Evolutionary conservation across 164 flowering plant species (phyloP).

Genomic region (Vitis amurensis): DNA sequence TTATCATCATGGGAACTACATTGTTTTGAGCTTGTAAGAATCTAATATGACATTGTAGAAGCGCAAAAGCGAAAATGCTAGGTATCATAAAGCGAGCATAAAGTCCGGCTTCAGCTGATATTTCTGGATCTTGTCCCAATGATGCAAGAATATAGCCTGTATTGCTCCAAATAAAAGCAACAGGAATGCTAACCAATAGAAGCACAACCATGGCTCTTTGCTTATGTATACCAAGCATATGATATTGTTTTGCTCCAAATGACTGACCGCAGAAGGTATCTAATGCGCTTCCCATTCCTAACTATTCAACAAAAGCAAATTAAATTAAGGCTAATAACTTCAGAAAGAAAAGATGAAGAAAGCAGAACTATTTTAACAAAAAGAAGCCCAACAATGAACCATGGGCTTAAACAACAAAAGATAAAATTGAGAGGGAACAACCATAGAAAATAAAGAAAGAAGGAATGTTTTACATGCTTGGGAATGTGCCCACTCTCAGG

Average conservation of each 20-base stretch:
- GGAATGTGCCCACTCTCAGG: too few relatives aligned
- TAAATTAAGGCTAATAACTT: too few relatives aligned
- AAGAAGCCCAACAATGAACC: too few relatives aligned
- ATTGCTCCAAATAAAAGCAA: slow-evolving; percentile 26
- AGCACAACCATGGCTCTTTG: slow-evolving; percentile 44
- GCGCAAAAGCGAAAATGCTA: slow-evolving; percentile 16
- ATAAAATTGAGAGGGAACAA: too few relatives aligned
- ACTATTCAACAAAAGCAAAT: slow-evolving; percentile 10
- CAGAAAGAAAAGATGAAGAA: too few relatives aligned
- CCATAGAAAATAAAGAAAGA: too few relatives aligned
- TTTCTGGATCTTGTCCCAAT: slow-evolving; percentile 26
- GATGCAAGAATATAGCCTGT: slow-evolving; percentile 14
- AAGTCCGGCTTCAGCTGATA: slow-evolving; percentile 23
- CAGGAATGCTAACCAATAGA: slow-evolving; percentile 22
- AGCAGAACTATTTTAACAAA: too few relatives aligned
- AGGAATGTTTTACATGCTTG: too few relatives aligned
- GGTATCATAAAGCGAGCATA: slow-evolving; percentile 26
- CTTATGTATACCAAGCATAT: slow-evolving; percentile 41
- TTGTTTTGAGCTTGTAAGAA: slow-evolving; percentile 31
- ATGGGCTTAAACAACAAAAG: too few relatives aligned
- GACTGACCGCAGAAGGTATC: slow-evolving; percentile 51
- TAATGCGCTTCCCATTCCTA: slow-evolving; percentile 40
- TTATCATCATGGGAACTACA: slow-evolving; percentile 31
- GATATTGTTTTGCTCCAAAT: slow-evolving; percentile 45
- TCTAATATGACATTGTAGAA: slow-evolving; percentile 24